phyloP scores from a whole-genome alignment of 305 asterid species.

The Salvia sclarea region DNA sequence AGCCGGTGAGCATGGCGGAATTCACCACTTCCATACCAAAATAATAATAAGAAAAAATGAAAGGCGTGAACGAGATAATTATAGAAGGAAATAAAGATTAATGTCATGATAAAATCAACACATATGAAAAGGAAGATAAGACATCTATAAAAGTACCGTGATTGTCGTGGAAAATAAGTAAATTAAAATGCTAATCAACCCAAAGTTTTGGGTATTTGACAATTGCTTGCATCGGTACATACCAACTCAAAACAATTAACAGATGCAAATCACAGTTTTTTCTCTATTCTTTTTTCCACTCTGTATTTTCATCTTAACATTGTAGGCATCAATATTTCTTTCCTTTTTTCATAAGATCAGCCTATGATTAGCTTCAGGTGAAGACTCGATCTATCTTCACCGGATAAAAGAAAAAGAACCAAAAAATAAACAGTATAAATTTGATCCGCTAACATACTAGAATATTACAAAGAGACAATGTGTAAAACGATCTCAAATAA shows the following conservation, averaged over 20 bases:
- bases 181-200: not conserved
- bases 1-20: not conserved
- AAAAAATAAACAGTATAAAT: not conserved
- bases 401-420: not conserved
- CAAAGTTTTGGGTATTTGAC: not conserved
- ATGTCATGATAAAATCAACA: not conserved
- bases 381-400: constrained; percentile 1
- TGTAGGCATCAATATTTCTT: not conserved
- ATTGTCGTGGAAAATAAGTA: not conserved
- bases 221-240: not conserved
- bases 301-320: not conserved
- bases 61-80: not conserved
- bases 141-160: constrained; percentile 12
- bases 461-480: constrained; percentile 25
- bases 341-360: too few species aligned
- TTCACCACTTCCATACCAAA: not conserved
- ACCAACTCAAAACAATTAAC: not conserved
- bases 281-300: not conserved
- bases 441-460: not conserved
- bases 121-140: not conserved
- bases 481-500: constrained; percentile 6
- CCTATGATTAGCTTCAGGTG: not conserved
- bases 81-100: not conserved
- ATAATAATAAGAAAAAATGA: not conserved
- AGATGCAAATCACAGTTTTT: not conserved